phyloP scores from a whole-genome alignment of 768 basidiomycete genomes.

The Epithele typhae region DNA sequence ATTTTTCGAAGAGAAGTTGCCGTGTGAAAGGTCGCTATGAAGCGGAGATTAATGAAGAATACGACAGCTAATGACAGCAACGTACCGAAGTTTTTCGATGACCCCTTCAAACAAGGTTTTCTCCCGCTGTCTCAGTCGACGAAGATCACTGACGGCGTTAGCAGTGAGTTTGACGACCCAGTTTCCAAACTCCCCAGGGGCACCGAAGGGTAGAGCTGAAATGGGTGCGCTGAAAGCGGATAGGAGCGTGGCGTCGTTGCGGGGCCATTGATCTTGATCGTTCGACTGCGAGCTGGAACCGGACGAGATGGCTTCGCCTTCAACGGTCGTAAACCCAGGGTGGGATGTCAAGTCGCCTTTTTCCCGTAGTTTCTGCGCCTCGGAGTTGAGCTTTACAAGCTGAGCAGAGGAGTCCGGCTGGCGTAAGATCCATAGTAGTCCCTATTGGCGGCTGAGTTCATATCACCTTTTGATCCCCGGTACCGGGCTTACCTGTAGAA shows the following conservation, averaged over 20 bases:
- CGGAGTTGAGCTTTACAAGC: too few relatives aligned
- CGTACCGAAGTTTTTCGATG: conserved; percentile 63
- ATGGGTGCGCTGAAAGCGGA: background rate
- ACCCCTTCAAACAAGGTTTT: conserved; percentile 40
- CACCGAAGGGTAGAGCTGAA: conserved; percentile 43
- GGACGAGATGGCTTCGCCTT: background rate
- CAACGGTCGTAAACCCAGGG: background rate
- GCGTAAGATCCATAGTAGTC: too few relatives aligned
- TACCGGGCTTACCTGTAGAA: too few relatives aligned
- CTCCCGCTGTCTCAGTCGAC: conserved; percentile 40
- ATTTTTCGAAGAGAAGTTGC: conserved; percentile 64
- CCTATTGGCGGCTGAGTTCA: too few relatives aligned
- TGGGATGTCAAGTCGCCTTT: background rate
- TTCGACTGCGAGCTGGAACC: background rate
- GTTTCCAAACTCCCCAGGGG: conserved; percentile 51
- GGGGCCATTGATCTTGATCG: background rate
- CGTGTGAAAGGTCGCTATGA: conserved; percentile 67
- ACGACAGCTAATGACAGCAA: background rate
- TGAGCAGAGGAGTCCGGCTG: too few relatives aligned
- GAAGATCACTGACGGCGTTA: conserved; percentile 42
- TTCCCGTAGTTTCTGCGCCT: background rate
- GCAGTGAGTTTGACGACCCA: conserved; percentile 56
- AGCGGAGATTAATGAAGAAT: background rate
- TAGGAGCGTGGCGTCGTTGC: background rate
- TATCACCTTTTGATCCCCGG: too few relatives aligned